Evolutionary conservation across 805 yeast species (phyloP).

Genomic region (Naumovozyma castellii): DNA sequence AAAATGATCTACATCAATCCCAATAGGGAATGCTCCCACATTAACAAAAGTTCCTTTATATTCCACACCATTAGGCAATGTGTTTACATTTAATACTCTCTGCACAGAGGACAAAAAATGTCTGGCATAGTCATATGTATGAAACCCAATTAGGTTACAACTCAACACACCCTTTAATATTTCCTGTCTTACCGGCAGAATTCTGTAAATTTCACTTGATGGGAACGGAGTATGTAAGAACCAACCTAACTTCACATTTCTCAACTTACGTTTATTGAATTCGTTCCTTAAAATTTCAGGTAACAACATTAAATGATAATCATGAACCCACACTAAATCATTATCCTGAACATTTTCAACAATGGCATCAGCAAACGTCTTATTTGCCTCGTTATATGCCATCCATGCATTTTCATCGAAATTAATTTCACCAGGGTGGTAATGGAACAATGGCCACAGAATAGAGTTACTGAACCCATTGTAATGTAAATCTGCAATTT

Average conservation of each 20-base stretch:
- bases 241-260: constrained; percentile 74
- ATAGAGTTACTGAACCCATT: constrained; percentile 93
- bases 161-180: constrained; percentile 84
- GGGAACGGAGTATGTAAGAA: constrained; percentile 98
- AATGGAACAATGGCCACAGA: constrained; percentile 96
- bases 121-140: constrained; percentile 96
- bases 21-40: constrained; percentile 98
- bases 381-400: constrained; percentile 89
- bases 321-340: constrained; percentile 96
- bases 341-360: constrained; percentile 62
- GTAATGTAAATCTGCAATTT: constrained; percentile 89
- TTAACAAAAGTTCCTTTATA: constrained; percentile 66
- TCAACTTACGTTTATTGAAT: constrained; percentile 36
- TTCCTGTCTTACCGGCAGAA: constrained; percentile 89
- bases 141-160: constrained; percentile 94
- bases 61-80: constrained; percentile 85
- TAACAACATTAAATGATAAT: constrained; percentile 89
- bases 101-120: constrained; percentile 89
- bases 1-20: constrained; percentile 91
- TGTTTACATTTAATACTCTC: constrained; percentile 68
- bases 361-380: constrained; percentile 67
- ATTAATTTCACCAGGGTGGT: constrained; percentile 98
- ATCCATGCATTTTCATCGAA: constrained; percentile 98
- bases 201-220: constrained; percentile 89
- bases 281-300: constrained; percentile 77